A percentile compares a stretch with the other conserved stretches of the same genome.
Evolutionary conservation across 345 rosid species (phyloP).

Genomic region (Camelina laxa): DNA sequence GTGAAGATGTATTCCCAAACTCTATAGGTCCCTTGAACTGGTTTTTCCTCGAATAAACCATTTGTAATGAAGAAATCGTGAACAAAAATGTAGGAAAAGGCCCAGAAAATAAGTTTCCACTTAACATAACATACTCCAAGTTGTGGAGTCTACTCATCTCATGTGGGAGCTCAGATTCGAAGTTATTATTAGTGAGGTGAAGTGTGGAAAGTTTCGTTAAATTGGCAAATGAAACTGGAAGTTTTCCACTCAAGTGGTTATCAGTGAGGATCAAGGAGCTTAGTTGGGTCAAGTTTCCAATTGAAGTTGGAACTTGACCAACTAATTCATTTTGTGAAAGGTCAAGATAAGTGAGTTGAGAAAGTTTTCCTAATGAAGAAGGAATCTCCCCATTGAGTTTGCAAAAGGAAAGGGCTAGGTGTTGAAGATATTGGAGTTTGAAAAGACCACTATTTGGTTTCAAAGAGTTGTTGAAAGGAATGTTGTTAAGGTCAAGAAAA

Average conservation of each 20-base stretch:
- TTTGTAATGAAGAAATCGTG: not conserved
- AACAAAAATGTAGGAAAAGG: not conserved
- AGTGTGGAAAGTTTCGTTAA: not conserved
- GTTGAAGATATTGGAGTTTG: not conserved
- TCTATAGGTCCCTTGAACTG: not conserved
- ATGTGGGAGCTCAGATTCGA: not conserved
- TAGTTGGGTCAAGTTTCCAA: constrained; percentile 9
- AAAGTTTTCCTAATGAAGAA: constrained; percentile 23
- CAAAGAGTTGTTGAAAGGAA: not conserved
- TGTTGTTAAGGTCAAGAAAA: not conserved
- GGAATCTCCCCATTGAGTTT: not conserved
- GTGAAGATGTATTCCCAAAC: constrained; percentile 4
- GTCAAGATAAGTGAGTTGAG: not conserved
- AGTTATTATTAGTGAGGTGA: not conserved
- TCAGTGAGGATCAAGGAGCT: not conserved
- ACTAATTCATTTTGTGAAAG: not conserved
- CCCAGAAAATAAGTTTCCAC: constrained; percentile 4
- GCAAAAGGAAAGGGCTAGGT: accelerated
- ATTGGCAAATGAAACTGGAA: not conserved
- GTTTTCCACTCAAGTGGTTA: not conserved
- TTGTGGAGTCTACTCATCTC: constrained; percentile 1
- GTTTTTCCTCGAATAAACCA: not conserved
- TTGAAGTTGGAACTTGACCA: not conserved
- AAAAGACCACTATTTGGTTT: not conserved
- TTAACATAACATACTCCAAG: not conserved